Percentiles rank a stretch among this genome's conserved stretches.
Conservation (phyloP, 2,329 filamentous ascomycete species). For the Colletotrichum costaricense region DNA sequence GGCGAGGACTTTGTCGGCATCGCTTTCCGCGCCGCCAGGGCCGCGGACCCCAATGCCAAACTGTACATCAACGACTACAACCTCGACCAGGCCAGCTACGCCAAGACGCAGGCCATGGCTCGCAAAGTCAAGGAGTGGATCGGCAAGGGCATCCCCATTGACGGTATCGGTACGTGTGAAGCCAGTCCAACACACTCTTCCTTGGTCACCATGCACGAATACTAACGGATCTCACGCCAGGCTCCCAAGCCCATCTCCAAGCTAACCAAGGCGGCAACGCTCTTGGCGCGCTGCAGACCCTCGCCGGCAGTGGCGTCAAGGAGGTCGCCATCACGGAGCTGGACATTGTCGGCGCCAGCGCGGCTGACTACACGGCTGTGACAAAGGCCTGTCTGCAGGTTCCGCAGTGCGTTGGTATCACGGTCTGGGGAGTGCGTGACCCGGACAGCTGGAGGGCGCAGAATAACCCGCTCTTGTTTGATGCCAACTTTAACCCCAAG, state of each 20-base stretch:
- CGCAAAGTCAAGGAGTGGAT: conserved; percentile 73
- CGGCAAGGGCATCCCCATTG: conserved; percentile 70
- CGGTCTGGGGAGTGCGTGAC: conserved; percentile 69
- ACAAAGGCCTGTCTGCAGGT: conserved; percentile 68
- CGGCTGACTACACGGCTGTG: conserved; percentile 68
- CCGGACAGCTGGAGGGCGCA: conserved; percentile 62
- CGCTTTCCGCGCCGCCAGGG: conserved; percentile 75
- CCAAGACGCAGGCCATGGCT: conserved; percentile 69
- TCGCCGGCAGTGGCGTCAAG: conserved; percentile 60
- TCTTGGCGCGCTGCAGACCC: conserved; percentile 61
- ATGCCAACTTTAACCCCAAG: conserved; percentile 63
- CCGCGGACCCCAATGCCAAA: conserved; percentile 74
- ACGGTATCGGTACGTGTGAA: conserved; percentile 62
- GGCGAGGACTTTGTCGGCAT: conserved; percentile 77
- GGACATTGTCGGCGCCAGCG: conserved; percentile 70
- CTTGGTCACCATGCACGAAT: neutral
- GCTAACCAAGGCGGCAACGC: conserved; percentile 56
- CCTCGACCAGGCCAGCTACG: conserved; percentile 68
- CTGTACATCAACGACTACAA: conserved; percentile 84
- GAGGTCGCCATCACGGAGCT: conserved; percentile 76
- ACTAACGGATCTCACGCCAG: neutral
- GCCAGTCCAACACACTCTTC: neutral
- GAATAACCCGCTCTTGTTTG: conserved; percentile 64
- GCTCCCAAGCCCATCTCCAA: conserved; percentile 67
- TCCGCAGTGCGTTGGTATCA: conserved; percentile 72